Base-by-base conservation (phyloP, 306 rosid genomes). In the Sindora glabra region DNA sequence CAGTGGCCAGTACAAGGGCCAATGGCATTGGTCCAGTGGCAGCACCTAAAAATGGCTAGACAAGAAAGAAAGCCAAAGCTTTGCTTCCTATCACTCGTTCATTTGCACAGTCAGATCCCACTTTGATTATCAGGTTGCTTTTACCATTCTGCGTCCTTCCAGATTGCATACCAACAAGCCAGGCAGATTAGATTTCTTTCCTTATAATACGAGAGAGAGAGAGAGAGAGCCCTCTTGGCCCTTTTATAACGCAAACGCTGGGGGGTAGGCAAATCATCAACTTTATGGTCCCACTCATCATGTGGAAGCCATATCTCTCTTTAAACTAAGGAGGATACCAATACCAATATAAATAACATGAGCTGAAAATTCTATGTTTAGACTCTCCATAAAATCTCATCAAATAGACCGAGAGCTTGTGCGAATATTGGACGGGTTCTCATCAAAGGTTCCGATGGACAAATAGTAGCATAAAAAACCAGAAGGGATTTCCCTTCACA, bases 61-160 rank as follows among this genome's bases (percentile, higher is more conserved):
- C 57, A 77, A 37, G 72, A 65, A 74, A 48, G 73, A 69, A 69
- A 69, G 76, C 47, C 68, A 30, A 58, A 51, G 60, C 74, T 71
- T 73, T 82, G 77, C 41, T 70, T 69, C 77, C 59, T 67, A 71
- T 71, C 77, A 74, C 86, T 79, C 13, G 27, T 61, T 70, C 79
- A 68, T 48, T 73, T 61, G 87, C 82, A 78, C 70, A 76, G 90
- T 89, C 95, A 81, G 76, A 80, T 83, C 79, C 85, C 88, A 83
- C 86, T 72, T 68, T 13, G 77, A 54, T 65, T 75, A 77, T 65
- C 64, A n/a, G 80, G 64, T 72, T 62, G 74, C 79, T 50, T 74
- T 74, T 78, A 71, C 72, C 74, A 62, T 69, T 34, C 42, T 66
- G 65, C 62, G 39, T 76, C 73, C 52, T 64, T 70, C 73, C 56